Percentiles rank a stretch among this genome's conserved stretches.
Evolutionary conservation across 1,139 yeast genomes (phyloP).

Genomic region (Pichia sp.): DNA sequence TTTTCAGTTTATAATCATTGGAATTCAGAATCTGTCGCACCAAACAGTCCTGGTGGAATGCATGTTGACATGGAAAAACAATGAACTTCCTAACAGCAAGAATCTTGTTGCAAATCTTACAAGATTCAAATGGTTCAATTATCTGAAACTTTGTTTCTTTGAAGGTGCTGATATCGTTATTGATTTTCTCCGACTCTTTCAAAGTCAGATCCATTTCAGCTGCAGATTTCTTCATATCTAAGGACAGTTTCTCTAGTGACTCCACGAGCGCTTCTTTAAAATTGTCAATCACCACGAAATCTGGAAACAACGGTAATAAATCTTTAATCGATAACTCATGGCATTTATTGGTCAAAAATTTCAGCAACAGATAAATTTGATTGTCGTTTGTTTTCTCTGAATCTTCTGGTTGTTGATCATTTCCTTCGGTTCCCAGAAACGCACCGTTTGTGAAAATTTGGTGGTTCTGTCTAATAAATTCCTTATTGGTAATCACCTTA

Average conservation of each 20-base stretch:
- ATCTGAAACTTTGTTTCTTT: constrained; percentile 42
- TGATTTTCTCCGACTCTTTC: constrained; percentile 52
- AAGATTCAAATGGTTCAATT: constrained; percentile 79
- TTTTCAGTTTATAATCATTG: constrained; percentile 61
- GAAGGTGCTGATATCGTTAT: constrained; percentile 46
- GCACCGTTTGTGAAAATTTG: constrained; percentile 8
- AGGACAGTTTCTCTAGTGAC: constrained; percentile 67
- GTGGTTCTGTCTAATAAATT: constrained; percentile 18
- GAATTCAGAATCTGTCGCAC: constrained; percentile 51
- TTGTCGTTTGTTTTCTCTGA: too few species aligned
- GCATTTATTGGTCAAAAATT: constrained; percentile 41
- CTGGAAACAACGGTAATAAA: constrained; percentile 76
- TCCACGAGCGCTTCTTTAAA: constrained; percentile 77
- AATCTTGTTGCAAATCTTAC: constrained; percentile 61
- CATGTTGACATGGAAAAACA: constrained; percentile 85
- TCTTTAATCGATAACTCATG: constrained; percentile 70
- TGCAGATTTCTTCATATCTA: constrained; percentile 53
- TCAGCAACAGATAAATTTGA: constrained; percentile 23
- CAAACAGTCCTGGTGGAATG: constrained; percentile 84
- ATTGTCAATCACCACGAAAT: constrained; percentile 70
- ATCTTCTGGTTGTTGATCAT: neutral
- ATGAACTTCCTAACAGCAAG: constrained; percentile 67
- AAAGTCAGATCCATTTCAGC: constrained; percentile 74
- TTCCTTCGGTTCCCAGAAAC: constrained; percentile 4
- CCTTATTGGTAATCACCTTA: constrained; percentile 23